Percentiles rank a stretch among this genome's conserved stretches.
Evolutionary conservation across 495 filamentous ascomycete genomes (phyloP).

Genomic region (Aspergillus incahuasiensis): DNA sequence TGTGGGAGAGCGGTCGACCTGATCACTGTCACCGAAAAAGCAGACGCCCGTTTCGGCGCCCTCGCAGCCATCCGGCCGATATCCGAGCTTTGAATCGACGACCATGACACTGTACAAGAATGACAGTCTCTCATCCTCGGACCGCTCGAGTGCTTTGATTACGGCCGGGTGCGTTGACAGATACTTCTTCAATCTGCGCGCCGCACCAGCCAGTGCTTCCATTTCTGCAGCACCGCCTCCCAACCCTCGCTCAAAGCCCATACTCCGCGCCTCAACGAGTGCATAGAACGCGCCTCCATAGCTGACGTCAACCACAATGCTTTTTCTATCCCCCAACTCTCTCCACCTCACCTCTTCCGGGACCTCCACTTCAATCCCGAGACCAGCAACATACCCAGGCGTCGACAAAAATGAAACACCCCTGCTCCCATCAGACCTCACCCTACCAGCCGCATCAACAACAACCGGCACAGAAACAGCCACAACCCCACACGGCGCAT

Average conservation of each 20-base stretch:
- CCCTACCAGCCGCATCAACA: neutral
- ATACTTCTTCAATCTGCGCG: constrained; percentile 17
- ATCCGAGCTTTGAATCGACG: constrained; percentile 12
- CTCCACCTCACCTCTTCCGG: constrained; percentile 21
- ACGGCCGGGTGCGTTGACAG: constrained; percentile 16
- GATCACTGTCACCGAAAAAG: constrained; percentile 21
- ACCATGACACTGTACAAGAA: constrained; percentile 20
- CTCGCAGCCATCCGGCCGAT: neutral
- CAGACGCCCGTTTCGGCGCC: constrained; percentile 20
- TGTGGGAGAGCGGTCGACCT: constrained; percentile 27
- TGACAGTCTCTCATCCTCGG: constrained; percentile 14
- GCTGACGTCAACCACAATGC: constrained; percentile 17
- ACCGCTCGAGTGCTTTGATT: constrained; percentile 12
- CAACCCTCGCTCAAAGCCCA: constrained; percentile 15
- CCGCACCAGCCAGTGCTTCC: constrained; percentile 7
- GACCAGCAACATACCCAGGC: constrained; percentile 21
- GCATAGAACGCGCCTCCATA: constrained; percentile 29
- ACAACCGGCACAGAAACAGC: constrained; percentile 9
- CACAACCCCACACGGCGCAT: constrained; percentile 12
- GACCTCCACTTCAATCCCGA: constrained; percentile 13
- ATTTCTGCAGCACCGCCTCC: constrained; percentile 13
- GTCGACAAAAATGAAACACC: constrained; percentile 23
- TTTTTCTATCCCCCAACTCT: constrained; percentile 11
- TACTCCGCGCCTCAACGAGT: constrained; percentile 14
- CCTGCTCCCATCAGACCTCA: constrained; percentile 6